Evolutionary conservation across 257 asterid species (phyloP).

Genomic region (Voacanga thouarsii): DNA sequence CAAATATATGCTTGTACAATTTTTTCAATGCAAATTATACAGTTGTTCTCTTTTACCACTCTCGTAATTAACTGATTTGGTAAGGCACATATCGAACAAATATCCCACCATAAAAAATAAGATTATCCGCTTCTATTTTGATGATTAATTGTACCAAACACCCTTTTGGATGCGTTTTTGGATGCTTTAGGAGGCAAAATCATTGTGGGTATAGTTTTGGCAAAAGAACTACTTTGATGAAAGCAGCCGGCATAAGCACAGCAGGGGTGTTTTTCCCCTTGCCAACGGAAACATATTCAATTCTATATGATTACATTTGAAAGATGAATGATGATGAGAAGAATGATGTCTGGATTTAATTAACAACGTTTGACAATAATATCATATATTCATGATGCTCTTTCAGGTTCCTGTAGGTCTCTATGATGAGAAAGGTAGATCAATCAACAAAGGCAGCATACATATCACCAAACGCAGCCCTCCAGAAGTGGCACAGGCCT

Average conservation of each 20-base stretch:
- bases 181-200: background rate
- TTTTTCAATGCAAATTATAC: too few relatives aligned
- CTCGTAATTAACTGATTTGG: too few relatives aligned
- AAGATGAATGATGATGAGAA: background rate
- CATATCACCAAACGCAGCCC: slow-evolving; percentile 72
- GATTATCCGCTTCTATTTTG: too few relatives aligned
- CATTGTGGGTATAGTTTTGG: background rate
- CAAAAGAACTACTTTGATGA: background rate
- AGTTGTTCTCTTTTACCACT: too few relatives aligned
- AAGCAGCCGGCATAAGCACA: slow-evolving; percentile 1
- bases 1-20: too few relatives aligned
- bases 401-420: slow-evolving; percentile 59
- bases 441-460: slow-evolving; percentile 63
- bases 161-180: background rate
- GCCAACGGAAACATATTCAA: background rate
- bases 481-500: slow-evolving; percentile 44
- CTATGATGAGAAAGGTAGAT: slow-evolving; percentile 44
- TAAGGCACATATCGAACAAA: too few relatives aligned
- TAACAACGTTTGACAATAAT: background rate
- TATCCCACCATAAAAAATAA: too few relatives aligned
- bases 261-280: background rate
- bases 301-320: background rate
- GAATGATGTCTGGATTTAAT: background rate
- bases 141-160: background rate
- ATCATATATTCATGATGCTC: background rate